These are phyloP conservation scores for Phaffia rhodozyma DNA, from an alignment of 1,284 basidiomycete species.

Conservation along the genomic window DNA sequence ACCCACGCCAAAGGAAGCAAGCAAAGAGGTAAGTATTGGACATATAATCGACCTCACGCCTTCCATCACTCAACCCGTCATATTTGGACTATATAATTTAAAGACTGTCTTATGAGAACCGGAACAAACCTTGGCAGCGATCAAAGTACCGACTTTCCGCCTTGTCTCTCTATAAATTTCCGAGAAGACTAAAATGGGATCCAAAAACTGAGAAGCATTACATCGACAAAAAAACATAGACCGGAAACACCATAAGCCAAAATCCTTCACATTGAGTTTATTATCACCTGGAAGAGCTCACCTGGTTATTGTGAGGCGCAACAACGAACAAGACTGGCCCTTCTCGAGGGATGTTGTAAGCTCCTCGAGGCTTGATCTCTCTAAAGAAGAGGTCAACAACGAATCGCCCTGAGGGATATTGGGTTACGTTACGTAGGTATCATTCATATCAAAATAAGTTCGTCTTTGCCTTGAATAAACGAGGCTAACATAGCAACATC, in stretches of 20 bases:
- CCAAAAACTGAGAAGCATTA: slow-evolving; percentile 60
- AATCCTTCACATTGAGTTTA: not conserved
- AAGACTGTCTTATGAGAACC: not conserved
- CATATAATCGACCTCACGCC: not conserved
- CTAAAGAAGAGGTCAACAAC: slow-evolving; percentile 95
- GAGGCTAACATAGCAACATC: slow-evolving; percentile 25
- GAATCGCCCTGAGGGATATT: slow-evolving; percentile 42
- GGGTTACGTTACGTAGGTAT: not conserved
- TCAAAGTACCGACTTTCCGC: slow-evolving; percentile 75
- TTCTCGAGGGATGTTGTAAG: slow-evolving; percentile 83
- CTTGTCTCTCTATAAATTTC: slow-evolving; percentile 78
- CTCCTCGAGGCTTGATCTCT: slow-evolving; percentile 86
- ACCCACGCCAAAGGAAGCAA: not conserved
- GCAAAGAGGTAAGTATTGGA: not conserved
- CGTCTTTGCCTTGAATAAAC: not conserved
- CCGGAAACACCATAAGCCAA: too few species aligned
- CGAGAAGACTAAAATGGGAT: slow-evolving; percentile 76
- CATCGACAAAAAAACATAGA: too few species aligned
- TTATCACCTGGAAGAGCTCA: slow-evolving; percentile 28
- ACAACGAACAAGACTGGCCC: slow-evolving; percentile 94
- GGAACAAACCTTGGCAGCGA: slow-evolving; percentile 60
- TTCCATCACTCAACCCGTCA: not conserved
- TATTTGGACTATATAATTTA: too few species aligned
- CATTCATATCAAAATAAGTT: not conserved
- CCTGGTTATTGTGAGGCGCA: slow-evolving; percentile 94